Percentiles rank a stretch among this genome's conserved stretches.
Conservation (phyloP, 2,329 filamentous ascomycete species). For the Tolypocladium cylindrosporum region DNA sequence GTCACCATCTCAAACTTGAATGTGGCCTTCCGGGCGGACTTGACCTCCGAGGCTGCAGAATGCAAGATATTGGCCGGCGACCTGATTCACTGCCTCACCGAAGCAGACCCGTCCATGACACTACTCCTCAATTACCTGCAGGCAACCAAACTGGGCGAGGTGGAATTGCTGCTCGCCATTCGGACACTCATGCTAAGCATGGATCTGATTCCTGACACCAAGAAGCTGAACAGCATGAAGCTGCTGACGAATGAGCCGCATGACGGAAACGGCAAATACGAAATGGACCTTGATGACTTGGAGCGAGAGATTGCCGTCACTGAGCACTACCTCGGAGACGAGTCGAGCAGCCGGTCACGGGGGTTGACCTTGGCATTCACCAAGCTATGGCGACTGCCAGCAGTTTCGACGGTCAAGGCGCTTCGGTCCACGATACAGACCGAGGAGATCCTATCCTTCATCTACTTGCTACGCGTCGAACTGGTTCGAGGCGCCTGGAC, state of each 20-base stretch:
- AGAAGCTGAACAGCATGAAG: constrained; percentile 19
- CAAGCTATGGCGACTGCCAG: constrained; percentile 58
- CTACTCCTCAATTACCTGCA: constrained; percentile 57
- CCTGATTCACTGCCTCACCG: constrained; percentile 50
- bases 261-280: constrained; percentile 23
- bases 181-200: constrained; percentile 60
- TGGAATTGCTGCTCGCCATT: constrained; percentile 58
- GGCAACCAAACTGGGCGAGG: constrained; percentile 52
- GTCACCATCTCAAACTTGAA: constrained; percentile 49
- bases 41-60: constrained; percentile 32
- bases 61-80: constrained; percentile 44
- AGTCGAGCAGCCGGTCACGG: constrained; percentile 50
- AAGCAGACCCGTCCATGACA: constrained; percentile 59
- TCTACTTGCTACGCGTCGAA: constrained; percentile 63
- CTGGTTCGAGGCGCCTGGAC: constrained; percentile 70
- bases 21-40: constrained; percentile 43
- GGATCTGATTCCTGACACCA: constrained; percentile 41
- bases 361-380: constrained; percentile 59
- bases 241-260: constrained; percentile 19
- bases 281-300: constrained; percentile 48
- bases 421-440: constrained; percentile 55
- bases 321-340: constrained; percentile 55
- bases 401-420: constrained; percentile 47
- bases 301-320: constrained; percentile 59
- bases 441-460: constrained; percentile 60